Conservation (phyloP, 352 stramenopile species). For the Phytophthora hybrid region DNA sequence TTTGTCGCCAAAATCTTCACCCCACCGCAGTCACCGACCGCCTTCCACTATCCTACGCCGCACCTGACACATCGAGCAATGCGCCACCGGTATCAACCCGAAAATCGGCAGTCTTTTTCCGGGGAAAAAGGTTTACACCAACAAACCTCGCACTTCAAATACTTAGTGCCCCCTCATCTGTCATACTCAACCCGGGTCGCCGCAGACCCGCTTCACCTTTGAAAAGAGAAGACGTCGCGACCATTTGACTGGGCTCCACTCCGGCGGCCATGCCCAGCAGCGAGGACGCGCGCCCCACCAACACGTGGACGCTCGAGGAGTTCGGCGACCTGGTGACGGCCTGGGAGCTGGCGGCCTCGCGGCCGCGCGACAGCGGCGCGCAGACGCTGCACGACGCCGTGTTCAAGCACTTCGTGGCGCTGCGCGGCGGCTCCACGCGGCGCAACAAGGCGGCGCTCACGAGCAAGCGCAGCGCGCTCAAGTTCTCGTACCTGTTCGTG, state of each 20-base stretch:
- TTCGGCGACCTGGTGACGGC: constrained; percentile 42
- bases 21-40: too few species aligned
- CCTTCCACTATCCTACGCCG: too few species aligned
- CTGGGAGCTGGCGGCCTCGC: constrained; percentile 36
- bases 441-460: constrained; percentile 46
- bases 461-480: constrained; percentile 45
- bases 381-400: constrained; percentile 36
- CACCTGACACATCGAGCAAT: too few species aligned
- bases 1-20: too few species aligned
- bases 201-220: not conserved
- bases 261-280: constrained; percentile 27
- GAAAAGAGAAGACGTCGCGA: not conserved
- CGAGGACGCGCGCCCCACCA: constrained; percentile 30
- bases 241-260: not conserved
- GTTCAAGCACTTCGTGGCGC: constrained; percentile 43
- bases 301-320: constrained; percentile 41
- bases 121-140: too few species aligned
- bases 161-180: not conserved
- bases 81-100: too few species aligned
- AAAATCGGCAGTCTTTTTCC: too few species aligned
- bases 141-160: not conserved
- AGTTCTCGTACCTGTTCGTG: constrained; percentile 46
- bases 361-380: constrained; percentile 7
- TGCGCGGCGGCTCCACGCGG: constrained; percentile 37
- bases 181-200: not conserved